Evolutionary conservation across 2,329 filamentous ascomycete genomes (phyloP).

Genomic region (Chrysoporthe deuterocubensis): DNA sequence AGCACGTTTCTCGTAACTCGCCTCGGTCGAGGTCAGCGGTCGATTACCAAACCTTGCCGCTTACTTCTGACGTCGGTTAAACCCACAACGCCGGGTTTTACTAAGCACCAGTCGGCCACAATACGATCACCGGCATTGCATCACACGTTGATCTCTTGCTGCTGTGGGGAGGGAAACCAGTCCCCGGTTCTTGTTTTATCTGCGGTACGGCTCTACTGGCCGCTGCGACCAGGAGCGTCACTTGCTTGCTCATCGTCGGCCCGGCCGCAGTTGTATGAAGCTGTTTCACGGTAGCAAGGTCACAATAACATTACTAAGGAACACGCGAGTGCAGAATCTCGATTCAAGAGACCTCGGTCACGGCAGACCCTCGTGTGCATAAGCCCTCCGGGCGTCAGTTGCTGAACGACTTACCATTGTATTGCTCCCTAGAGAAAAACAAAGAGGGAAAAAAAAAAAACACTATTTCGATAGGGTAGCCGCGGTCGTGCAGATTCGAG

Average conservation of each 20-base stretch:
- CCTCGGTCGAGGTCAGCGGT: background rate
- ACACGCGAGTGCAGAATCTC: background rate
- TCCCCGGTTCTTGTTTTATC: background rate
- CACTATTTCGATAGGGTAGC: too few relatives aligned
- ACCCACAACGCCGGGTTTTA: background rate
- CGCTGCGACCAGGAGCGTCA: background rate
- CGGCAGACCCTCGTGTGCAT: background rate
- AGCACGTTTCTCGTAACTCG: too few relatives aligned
- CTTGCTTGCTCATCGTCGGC: background rate
- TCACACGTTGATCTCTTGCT: background rate
- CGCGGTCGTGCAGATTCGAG: background rate
- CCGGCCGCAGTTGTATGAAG: background rate
- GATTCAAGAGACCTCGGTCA: background rate
- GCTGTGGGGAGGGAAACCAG: too few relatives aligned
- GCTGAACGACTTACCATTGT: background rate
- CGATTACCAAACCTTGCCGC: slow-evolving; percentile 9
- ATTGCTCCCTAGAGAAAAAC: too few relatives aligned
- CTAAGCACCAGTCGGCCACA: slow-evolving; percentile 4
- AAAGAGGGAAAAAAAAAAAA: too few relatives aligned
- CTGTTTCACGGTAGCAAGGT: slow-evolving; percentile 2
- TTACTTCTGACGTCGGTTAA: slow-evolving; percentile 11
- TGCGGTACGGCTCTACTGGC: background rate
- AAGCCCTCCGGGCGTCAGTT: background rate
- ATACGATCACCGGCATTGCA: background rate
- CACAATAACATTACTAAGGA: background rate